Percentiles rank a stretch among this genome's conserved stretches.
phyloP scores from a whole-genome alignment of 2,329 filamentous ascomycete species.

The Pseudogymnoascus sp. region DNA sequence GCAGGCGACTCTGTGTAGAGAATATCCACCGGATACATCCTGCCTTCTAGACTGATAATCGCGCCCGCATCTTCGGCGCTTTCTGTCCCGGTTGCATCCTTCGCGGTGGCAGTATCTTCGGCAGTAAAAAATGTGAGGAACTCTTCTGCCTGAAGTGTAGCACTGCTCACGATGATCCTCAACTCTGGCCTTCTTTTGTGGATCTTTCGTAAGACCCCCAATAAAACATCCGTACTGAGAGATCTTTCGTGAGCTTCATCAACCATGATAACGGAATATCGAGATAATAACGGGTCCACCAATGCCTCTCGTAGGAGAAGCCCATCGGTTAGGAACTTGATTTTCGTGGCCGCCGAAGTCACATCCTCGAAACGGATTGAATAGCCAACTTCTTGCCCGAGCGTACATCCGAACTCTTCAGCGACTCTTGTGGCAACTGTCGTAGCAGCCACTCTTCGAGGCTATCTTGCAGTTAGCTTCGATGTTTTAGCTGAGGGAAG shows the following conservation, averaged over 20 bases:
- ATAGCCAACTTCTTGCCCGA: slow-evolving; percentile 89
- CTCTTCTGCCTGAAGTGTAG: slow-evolving; percentile 81
- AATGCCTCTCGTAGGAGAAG: slow-evolving; percentile 84
- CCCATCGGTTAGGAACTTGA: slow-evolving; percentile 95
- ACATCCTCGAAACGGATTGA: slow-evolving; percentile 89
- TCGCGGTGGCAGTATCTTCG: slow-evolving; percentile 23
- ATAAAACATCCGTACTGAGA: slow-evolving; percentile 80
- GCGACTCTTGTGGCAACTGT: slow-evolving; percentile 84
- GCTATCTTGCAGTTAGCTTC: slow-evolving; percentile 40
- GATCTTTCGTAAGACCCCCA: slow-evolving; percentile 89
- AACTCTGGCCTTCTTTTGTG: slow-evolving; percentile 69
- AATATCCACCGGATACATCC: slow-evolving; percentile 80
- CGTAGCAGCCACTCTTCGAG: slow-evolving; percentile 80
- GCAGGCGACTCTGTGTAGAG: slow-evolving; percentile 70
- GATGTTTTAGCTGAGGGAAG: slow-evolving; percentile 8
- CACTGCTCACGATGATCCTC: slow-evolving; percentile 84
- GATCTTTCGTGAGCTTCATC: slow-evolving; percentile 95
- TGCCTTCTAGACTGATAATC: slow-evolving; percentile 79
- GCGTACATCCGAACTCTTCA: slow-evolving; percentile 74
- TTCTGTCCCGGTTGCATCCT: slow-evolving; percentile 10
- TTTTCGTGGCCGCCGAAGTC: slow-evolving; percentile 72
- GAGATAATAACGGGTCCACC: slow-evolving; percentile 80
- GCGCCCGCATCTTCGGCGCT: slow-evolving; percentile 38
- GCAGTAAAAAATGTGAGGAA: slow-evolving; percentile 69
- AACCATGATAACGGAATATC: slow-evolving; percentile 95